Evolutionary conservation across 768 basidiomycete genomes (phyloP).

Genomic region (Pleurotus citrinopileatus): DNA sequence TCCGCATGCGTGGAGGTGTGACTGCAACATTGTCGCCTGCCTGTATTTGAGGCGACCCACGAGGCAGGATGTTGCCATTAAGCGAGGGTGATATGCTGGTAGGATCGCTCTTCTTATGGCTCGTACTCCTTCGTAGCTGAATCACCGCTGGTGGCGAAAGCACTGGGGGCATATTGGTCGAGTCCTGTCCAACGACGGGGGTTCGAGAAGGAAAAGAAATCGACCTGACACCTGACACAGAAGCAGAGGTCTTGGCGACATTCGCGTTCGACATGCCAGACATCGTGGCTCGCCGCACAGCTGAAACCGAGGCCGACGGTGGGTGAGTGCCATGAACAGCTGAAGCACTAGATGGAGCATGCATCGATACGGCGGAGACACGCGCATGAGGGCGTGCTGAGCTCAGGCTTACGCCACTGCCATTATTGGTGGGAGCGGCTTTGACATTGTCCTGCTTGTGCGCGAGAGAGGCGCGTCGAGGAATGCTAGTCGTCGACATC

Average conservation of each 20-base stretch:
- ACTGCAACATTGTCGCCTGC: neutral
- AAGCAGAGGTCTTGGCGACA: neutral
- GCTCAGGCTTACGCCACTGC: constrained; percentile 1
- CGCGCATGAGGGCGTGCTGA: constrained; percentile 9
- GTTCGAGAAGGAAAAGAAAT: constrained; percentile 5
- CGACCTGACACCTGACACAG: constrained; percentile 2
- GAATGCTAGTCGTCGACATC: constrained; percentile 8
- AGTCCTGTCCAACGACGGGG: neutral
- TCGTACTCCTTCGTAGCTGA: neutral
- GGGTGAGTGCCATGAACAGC: neutral
- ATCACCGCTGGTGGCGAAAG: neutral
- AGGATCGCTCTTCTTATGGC: neutral
- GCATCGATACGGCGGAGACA: constrained; percentile 7
- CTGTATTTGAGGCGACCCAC: neutral
- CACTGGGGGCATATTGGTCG: neutral
- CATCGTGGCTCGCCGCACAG: neutral
- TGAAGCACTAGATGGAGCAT: constrained; percentile 11
- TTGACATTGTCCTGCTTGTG: neutral
- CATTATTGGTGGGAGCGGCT: neutral
- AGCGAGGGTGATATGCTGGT: neutral
- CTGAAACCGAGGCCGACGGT: constrained; percentile 1
- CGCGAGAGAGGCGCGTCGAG: neutral
- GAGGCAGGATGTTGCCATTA: neutral
- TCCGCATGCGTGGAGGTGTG: constrained; percentile 5
- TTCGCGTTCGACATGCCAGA: neutral